phyloP scores from a whole-genome alignment of 2,329 filamentous ascomycete species.

The Colletotrichum echinochloae region DNA sequence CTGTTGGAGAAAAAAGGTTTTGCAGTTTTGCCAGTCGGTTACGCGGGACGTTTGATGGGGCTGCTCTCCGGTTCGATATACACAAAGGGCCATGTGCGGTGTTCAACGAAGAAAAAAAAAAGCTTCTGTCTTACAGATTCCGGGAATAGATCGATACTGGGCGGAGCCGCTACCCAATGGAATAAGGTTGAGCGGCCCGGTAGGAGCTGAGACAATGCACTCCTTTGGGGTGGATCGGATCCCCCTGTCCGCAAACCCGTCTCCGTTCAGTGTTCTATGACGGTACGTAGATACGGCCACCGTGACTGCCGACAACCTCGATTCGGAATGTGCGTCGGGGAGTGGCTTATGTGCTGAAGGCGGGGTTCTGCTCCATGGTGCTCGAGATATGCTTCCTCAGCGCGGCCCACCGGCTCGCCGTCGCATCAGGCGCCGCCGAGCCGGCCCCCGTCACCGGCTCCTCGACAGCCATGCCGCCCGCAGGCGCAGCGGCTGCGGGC shows the following conservation, averaged over 20 bases:
- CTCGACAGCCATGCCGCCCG: conserved; percentile 36
- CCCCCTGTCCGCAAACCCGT: background rate
- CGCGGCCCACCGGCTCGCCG: conserved; percentile 79
- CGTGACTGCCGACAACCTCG: background rate
- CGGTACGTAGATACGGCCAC: background rate
- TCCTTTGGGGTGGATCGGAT: background rate
- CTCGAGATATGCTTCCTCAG: conserved; percentile 85
- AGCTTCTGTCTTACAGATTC: background rate
- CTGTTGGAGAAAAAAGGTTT: background rate
- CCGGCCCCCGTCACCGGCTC: conserved; percentile 33
- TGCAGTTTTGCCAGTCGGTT: background rate
- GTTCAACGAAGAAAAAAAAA: background rate
- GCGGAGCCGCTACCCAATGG: too few species aligned
- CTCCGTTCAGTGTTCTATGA: background rate
- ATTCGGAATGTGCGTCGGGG: background rate
- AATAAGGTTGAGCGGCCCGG: background rate
- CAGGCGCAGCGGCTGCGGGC: conserved; percentile 43
- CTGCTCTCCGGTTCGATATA: background rate
- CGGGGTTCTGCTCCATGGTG: conserved; percentile 90
- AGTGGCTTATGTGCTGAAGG: conserved; percentile 63
- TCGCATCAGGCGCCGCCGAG: conserved; percentile 47
- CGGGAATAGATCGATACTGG: background rate
- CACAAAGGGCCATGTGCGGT: background rate
- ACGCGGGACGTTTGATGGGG: background rate
- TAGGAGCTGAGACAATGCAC: background rate